Percentiles rank a stretch among this genome's conserved stretches.
These are phyloP conservation scores for Dactylellina leptospora DNA, from an alignment of 2,329 filamentous ascomycete genomes.

Conservation along the genomic window DNA sequence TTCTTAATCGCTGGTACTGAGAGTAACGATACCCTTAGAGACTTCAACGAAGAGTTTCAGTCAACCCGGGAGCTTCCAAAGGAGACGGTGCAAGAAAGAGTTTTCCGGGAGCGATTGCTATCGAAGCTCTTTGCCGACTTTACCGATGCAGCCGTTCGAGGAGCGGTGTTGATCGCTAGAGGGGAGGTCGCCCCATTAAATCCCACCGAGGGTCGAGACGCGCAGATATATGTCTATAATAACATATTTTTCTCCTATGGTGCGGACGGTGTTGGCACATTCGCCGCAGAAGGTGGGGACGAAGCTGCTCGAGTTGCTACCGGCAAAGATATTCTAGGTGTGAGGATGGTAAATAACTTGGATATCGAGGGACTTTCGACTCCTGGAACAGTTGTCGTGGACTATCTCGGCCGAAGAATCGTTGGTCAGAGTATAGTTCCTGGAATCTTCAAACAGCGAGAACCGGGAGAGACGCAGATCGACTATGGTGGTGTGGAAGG, in stretches of 20 bases:
- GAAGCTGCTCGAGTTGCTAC: constrained; percentile 95
- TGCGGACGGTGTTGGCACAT: constrained; percentile 95
- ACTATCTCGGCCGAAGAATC: constrained; percentile 95
- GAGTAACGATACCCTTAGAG: constrained; percentile 89
- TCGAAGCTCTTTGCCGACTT: constrained; percentile 98
- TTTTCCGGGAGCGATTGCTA: constrained; percentile 91
- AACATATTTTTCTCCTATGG: constrained; percentile 99
- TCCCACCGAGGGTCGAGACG: constrained; percentile 88
- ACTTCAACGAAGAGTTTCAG: constrained; percentile 99
- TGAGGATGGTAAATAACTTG: constrained; percentile 93
- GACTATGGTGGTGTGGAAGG: constrained; percentile 98
- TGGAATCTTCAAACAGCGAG: constrained; percentile 98
- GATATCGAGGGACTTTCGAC: constrained; percentile 95
- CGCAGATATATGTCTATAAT: constrained; percentile 99
- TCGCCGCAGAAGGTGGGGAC: constrained; percentile 93
- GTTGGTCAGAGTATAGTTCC: constrained; percentile 98
- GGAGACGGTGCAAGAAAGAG: constrained; percentile 91
- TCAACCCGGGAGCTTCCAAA: constrained; percentile 93
- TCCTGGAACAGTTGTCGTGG: constrained; percentile 92
- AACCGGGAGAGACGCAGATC: constrained; percentile 97
- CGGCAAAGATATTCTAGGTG: constrained; percentile 93
- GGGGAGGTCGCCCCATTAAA: constrained; percentile 94
- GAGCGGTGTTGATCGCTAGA: constrained; percentile 88
- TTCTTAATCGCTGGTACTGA: constrained; percentile 90
- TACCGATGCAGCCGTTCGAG: constrained; percentile 90